phyloP scores from a whole-genome alignment of 2,329 filamentous ascomycete genomes.

The Trichoderma koningiopsis region DNA sequence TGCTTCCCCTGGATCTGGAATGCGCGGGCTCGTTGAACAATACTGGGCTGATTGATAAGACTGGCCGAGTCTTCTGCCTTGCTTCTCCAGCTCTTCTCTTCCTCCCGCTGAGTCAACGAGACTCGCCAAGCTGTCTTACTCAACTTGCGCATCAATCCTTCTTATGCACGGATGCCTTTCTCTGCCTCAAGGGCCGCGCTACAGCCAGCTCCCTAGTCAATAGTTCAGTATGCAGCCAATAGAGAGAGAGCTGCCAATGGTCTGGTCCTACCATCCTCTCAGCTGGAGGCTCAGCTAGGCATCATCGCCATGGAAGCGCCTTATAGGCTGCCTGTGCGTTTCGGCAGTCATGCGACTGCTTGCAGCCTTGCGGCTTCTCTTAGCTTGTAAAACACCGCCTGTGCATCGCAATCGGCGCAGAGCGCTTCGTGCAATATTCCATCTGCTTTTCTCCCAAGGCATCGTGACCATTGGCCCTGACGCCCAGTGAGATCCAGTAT shows the following conservation, averaged over 20 bases:
- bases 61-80: not conserved
- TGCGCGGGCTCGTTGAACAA: not conserved
- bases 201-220: constrained; percentile 3
- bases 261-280: constrained; percentile 16
- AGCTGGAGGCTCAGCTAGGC: constrained; percentile 21
- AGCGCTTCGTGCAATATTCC: not conserved
- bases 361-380: not conserved
- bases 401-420: not conserved
- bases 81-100: not conserved
- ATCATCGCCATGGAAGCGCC: constrained; percentile 5
- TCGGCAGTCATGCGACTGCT: constrained; percentile 17
- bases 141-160: not conserved
- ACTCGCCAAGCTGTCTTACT: not conserved
- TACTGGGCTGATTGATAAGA: not conserved
- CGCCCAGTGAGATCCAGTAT: not conserved
- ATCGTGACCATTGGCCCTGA: not conserved
- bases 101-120: not conserved
- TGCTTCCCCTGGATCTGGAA: constrained; percentile 20
- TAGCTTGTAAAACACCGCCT: not conserved
- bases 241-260: not conserved
- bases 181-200: constrained; percentile 4
- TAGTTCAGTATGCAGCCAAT: constrained; percentile 17
- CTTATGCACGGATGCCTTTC: constrained; percentile 22
- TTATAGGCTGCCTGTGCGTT: not conserved
- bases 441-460: not conserved